Evolutionary conservation across 768 basidiomycete species (phyloP).

Genomic region (Pilatotrama ljubarskyi): DNA sequence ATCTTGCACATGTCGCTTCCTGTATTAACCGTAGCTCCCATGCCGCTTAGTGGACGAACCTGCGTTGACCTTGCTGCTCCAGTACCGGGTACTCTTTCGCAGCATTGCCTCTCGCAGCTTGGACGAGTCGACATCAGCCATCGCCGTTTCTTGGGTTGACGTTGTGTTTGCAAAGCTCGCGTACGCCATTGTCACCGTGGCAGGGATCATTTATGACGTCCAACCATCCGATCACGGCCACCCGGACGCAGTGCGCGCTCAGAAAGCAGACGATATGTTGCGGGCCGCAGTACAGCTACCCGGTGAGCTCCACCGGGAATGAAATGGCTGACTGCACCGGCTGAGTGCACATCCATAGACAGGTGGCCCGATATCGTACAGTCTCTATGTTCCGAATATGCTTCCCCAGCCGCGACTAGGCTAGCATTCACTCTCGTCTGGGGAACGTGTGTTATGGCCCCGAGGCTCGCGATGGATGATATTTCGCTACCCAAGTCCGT

Average conservation of each 20-base stretch:
- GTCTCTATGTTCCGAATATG: constrained; percentile 46
- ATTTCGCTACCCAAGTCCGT: too few species aligned
- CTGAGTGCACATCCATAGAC: constrained; percentile 39
- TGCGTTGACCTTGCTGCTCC: constrained; percentile 46
- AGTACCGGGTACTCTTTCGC: constrained; percentile 51
- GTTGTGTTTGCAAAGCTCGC: constrained; percentile 55
- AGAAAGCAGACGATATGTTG: constrained; percentile 51
- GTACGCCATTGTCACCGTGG: constrained; percentile 31
- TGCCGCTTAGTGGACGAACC: constrained; percentile 31
- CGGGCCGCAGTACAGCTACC: constrained; percentile 71
- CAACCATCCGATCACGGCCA: background rate
- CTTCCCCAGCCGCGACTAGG: constrained; percentile 63
- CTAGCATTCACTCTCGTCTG: constrained; percentile 58
- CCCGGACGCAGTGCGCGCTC: constrained; percentile 35
- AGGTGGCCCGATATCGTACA: constrained; percentile 50
- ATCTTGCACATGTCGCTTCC: constrained; percentile 19
- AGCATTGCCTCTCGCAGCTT: constrained; percentile 37
- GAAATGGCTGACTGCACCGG: background rate
- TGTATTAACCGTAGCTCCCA: constrained; percentile 6
- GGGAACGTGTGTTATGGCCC: constrained; percentile 53
- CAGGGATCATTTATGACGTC: background rate
- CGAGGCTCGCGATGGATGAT: constrained; percentile 29
- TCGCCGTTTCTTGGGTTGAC: constrained; percentile 68
- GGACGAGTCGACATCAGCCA: constrained; percentile 23
- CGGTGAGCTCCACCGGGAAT: constrained; percentile 36